Evolutionary conservation across 306 rosid species (phyloP).

Genomic region (Senna tora): DNA sequence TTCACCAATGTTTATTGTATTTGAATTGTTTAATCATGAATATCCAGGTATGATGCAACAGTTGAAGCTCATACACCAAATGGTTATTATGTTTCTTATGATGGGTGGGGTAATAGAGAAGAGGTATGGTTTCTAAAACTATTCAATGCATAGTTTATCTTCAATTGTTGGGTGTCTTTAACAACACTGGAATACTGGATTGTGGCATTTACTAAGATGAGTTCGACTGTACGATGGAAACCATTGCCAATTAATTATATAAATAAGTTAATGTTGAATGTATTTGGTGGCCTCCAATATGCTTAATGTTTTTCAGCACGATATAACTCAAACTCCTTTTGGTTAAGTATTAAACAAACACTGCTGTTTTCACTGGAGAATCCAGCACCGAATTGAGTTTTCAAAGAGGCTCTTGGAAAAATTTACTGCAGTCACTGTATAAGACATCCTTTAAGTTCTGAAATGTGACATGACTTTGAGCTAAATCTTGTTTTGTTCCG

Average conservation of each 20-base stretch:
- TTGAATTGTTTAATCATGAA: conserved; percentile 48
- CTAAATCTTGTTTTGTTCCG: conserved; percentile 11
- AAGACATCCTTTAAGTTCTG: conserved; percentile 12
- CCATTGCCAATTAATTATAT: neutral
- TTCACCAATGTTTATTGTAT: conserved; percentile 33
- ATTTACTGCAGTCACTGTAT: conserved; percentile 14
- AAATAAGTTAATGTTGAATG: neutral
- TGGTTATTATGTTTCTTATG: conserved; percentile 80
- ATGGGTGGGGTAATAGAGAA: conserved; percentile 92
- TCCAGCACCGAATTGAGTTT: neutral
- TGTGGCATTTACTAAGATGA: neutral
- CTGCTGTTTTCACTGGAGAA: neutral
- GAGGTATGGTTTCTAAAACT: conserved; percentile 65
- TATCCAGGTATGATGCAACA: conserved; percentile 87
- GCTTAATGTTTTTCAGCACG: neutral
- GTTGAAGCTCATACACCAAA: conserved; percentile 73
- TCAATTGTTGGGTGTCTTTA: conserved; percentile 5
- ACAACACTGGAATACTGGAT: neutral
- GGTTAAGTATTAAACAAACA: no score
- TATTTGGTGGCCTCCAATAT: neutral
- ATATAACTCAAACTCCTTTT: neutral
- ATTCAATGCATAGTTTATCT: conserved; percentile 12
- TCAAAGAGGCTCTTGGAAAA: neutral
- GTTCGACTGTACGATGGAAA: neutral
- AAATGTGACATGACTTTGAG: conserved; percentile 14